These are phyloP conservation scores for Metschnikowia drakensbergensis DNA, from an alignment of 805 yeast species.

Conservation along the genomic window DNA sequence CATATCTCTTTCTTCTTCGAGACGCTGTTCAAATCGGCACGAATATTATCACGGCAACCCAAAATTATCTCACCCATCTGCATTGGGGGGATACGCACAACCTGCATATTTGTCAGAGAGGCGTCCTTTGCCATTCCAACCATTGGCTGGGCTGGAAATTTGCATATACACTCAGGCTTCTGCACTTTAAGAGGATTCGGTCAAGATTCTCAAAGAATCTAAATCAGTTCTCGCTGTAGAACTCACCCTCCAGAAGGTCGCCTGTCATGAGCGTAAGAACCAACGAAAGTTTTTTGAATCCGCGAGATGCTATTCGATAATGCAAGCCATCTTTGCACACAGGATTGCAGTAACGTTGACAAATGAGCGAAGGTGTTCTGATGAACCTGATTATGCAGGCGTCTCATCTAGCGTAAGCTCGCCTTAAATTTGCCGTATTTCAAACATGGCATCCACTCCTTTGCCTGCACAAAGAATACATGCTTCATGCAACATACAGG, in stretches of 20 bases:
- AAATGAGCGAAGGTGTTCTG: neutral
- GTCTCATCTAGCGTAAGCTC: neutral
- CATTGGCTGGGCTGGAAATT: neutral
- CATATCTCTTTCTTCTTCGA: too few species aligned
- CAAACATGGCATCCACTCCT: neutral
- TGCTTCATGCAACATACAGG: neutral
- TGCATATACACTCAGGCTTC: too few species aligned
- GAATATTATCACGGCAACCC: neutral
- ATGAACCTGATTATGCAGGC: slow-evolving; percentile 4
- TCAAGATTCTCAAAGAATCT: neutral
- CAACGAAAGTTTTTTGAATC: neutral
- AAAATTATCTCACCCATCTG: slow-evolving; percentile 3
- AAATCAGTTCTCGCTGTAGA: neutral
- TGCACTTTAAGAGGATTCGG: too few species aligned
- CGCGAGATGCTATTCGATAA: slow-evolving; percentile 7
- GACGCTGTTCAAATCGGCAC: neutral
- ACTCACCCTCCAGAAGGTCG: too few species aligned
- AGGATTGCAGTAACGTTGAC: neutral
- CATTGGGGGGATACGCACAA: neutral
- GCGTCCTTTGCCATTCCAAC: neutral
- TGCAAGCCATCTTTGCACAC: neutral
- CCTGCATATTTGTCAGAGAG: neutral
- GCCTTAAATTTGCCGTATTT: neutral
- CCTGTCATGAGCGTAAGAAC: neutral
- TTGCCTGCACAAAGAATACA: neutral